Percentiles rank a stretch among this genome's conserved stretches.
These are phyloP conservation scores for Emmonsia crescens DNA, from an alignment of 2,329 filamentous ascomycete species.

Conservation along the genomic window DNA sequence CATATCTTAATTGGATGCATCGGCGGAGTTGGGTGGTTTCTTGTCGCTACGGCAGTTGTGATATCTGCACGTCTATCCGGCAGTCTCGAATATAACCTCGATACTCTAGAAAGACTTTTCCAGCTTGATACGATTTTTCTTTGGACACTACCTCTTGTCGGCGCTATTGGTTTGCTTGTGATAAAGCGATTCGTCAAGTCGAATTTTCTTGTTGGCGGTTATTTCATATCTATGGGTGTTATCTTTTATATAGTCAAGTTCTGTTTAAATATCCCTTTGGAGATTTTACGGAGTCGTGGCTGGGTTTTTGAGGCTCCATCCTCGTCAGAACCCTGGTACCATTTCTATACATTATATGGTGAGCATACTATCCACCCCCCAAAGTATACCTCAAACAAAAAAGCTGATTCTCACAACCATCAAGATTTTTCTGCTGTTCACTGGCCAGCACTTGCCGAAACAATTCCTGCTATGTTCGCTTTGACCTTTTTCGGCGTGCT, in stretches of 20 bases:
- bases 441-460: slow-evolving; percentile 72
- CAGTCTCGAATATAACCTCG: slow-evolving; percentile 68
- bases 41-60: slow-evolving; percentile 83
- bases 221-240: slow-evolving; percentile 68
- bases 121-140: slow-evolving; percentile 63
- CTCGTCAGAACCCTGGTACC: slow-evolving; percentile 84
- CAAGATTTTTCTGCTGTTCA: slow-evolving; percentile 69
- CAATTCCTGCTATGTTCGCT: slow-evolving; percentile 88
- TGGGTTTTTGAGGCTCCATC: slow-evolving; percentile 90
- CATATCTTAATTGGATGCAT: slow-evolving; percentile 97
- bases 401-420: slow-evolving; percentile 8
- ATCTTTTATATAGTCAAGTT: slow-evolving; percentile 42
- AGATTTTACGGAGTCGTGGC: slow-evolving; percentile 57
- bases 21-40: slow-evolving; percentile 90
- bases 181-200: slow-evolving; percentile 66
- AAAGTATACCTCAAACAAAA: background rate
- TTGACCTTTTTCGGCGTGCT: slow-evolving; percentile 95
- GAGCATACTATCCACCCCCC: slow-evolving; percentile 30
- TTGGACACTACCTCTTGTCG: slow-evolving; percentile 68
- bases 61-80: slow-evolving; percentile 84
- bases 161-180: slow-evolving; percentile 66
- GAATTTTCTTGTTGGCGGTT: slow-evolving; percentile 76
- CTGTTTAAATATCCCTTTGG: slow-evolving; percentile 52
- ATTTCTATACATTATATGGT: slow-evolving; percentile 95
- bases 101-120: slow-evolving; percentile 65